Evolutionary conservation across 805 yeast genomes (phyloP).

Genomic region (Ogataea wickerhamii): DNA sequence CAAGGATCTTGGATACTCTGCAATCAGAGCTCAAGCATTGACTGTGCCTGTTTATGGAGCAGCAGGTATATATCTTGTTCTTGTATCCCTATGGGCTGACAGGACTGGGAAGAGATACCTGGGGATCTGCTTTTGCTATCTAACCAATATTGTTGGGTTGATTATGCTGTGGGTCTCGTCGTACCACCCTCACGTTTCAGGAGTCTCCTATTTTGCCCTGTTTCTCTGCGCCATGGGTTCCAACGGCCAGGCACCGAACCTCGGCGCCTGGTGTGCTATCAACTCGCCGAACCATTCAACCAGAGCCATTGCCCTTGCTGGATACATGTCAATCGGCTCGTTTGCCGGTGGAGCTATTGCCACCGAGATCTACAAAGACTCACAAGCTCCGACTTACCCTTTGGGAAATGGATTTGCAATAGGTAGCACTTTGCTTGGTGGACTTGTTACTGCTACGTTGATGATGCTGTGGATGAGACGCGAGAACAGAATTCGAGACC

Average conservation of each 20-base stretch:
- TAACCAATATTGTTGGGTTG: constrained; percentile 35
- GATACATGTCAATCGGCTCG: constrained; percentile 38
- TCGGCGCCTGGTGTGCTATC: constrained; percentile 7
- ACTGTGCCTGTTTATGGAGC: constrained; percentile 39
- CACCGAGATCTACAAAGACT: constrained; percentile 37
- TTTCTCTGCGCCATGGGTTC: constrained; percentile 39
- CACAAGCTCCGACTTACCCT: constrained; percentile 29
- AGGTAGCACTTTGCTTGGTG: constrained; percentile 22
- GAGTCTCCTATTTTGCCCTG: constrained; percentile 38
- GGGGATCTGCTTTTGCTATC: constrained; percentile 35
- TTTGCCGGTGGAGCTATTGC: constrained; percentile 38
- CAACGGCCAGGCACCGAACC: constrained; percentile 9
- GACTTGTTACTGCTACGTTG: constrained; percentile 2
- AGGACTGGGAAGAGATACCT: constrained; percentile 29
- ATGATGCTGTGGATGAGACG: constrained; percentile 6
- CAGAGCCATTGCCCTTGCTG: constrained; percentile 39
- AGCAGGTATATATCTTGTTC: constrained; percentile 8
- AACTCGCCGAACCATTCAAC: constrained; percentile 30
- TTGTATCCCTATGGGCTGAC: constrained; percentile 32
- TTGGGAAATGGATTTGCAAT: constrained; percentile 37
- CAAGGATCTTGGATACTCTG: constrained; percentile 38
- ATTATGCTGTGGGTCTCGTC: constrained; percentile 35
- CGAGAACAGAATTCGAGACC: constrained; percentile 1
- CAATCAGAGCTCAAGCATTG: constrained; percentile 37
- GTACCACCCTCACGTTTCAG: constrained; percentile 38